phyloP scores from a whole-genome alignment of 2,329 filamentous ascomycete genomes.

The Epichloe bromicola region DNA sequence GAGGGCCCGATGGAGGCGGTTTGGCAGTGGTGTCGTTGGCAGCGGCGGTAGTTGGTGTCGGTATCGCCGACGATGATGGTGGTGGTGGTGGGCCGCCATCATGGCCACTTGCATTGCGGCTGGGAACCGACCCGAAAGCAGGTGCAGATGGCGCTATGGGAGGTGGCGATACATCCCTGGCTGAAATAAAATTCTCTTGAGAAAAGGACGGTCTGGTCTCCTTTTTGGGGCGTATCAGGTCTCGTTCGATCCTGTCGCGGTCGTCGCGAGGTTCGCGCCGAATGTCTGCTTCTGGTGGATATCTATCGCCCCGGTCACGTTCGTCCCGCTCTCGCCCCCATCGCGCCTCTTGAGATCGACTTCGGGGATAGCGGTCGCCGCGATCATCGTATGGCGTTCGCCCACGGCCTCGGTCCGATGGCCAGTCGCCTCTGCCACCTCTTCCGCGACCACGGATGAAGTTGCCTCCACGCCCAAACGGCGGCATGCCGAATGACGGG shows the following conservation, averaged over 20 bases:
- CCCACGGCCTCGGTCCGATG: constrained; percentile 37
- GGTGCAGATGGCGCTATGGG: constrained; percentile 45
- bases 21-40: constrained; percentile 17
- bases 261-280: constrained; percentile 35
- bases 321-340: constrained; percentile 45
- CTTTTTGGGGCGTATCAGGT: constrained; percentile 34
- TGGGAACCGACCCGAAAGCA: constrained; percentile 42
- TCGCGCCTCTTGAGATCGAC: constrained; percentile 52
- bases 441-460: constrained; percentile 41
- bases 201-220: constrained; percentile 34
- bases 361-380: constrained; percentile 48
- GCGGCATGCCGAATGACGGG: constrained; percentile 39
- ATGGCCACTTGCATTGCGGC: constrained; percentile 23
- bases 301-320: constrained; percentile 33
- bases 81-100: constrained; percentile 17
- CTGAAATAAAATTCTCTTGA: constrained; percentile 33
- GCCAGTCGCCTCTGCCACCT: constrained; percentile 29
- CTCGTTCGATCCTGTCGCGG: constrained; percentile 31
- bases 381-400: constrained; percentile 48
- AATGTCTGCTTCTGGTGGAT: constrained; percentile 24
- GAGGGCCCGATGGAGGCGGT: constrained; percentile 38
- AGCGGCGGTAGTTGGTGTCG: neutral
- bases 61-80: neutral
- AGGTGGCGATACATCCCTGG: constrained; percentile 42
- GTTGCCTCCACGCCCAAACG: constrained; percentile 42